Conservation (phyloP, 2,329 filamentous ascomycete genomes). For the Plectosphaerella plurivora region DNA sequence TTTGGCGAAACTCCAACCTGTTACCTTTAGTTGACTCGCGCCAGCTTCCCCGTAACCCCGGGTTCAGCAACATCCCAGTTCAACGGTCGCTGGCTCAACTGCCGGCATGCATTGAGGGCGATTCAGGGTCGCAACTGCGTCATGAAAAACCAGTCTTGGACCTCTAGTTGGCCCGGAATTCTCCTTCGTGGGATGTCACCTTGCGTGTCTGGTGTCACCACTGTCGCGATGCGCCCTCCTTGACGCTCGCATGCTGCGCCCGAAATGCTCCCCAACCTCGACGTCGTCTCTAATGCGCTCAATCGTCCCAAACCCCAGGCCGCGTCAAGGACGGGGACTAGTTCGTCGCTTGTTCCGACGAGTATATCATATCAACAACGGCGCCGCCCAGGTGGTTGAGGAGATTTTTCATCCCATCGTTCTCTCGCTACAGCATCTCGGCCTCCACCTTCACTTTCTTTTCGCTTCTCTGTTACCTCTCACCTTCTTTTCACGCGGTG, state of each 20-base stretch:
- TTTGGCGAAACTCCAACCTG: conserved; percentile 7
- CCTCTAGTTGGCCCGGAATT: background rate
- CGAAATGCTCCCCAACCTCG: background rate
- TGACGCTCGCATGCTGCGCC: background rate
- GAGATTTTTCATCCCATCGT: background rate
- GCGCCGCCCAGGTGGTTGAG: background rate
- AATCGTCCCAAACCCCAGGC: background rate
- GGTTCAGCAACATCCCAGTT: conserved; percentile 3
- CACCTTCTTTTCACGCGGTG: conserved; percentile 7
- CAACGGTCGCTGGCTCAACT: background rate
- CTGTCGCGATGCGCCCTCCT: background rate
- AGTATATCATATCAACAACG: conserved; percentile 1
- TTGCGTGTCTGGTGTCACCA: conserved; percentile 1
- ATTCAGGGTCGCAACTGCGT: background rate
- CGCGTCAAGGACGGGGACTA: conserved; percentile 2
- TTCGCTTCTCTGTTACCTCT: background rate
- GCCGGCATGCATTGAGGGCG: background rate
- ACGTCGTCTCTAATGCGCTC: background rate
- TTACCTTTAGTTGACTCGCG: conserved; percentile 5
- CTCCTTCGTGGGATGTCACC: background rate
- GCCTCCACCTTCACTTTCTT: conserved; percentile 1
- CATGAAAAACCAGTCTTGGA: background rate
- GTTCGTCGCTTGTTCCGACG: conserved; percentile 5
- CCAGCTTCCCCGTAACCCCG: background rate
- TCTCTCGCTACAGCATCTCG: background rate